These are phyloP conservation scores for Zasmidium angulare DNA, from an alignment of 2,329 filamentous ascomycete genomes.

Conservation along the genomic window DNA sequence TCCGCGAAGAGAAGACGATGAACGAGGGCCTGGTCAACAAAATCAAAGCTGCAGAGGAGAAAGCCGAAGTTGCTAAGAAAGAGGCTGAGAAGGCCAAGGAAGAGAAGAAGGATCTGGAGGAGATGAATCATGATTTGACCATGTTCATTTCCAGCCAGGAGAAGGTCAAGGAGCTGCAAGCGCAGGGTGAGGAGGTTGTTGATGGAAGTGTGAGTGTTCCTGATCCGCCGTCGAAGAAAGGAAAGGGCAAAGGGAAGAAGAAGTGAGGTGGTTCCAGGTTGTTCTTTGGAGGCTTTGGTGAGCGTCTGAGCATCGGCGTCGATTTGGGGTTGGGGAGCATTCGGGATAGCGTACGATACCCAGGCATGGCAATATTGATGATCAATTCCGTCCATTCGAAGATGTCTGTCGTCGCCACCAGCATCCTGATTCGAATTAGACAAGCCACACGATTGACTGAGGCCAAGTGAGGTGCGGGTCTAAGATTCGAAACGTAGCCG, in stretches of 20 bases:
- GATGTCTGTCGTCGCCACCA: too few species aligned
- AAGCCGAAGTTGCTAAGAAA: slow-evolving; percentile 56
- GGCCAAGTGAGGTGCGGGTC: neutral
- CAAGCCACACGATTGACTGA: too few species aligned
- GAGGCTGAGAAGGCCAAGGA: slow-evolving; percentile 41
- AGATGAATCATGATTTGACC: slow-evolving; percentile 81
- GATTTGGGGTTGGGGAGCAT: neutral
- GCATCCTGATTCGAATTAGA: too few species aligned
- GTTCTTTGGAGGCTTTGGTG: neutral
- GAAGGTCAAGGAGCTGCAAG: slow-evolving; percentile 67
- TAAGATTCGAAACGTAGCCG: neutral
- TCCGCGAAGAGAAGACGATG: slow-evolving; percentile 84
- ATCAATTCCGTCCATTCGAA: neutral
- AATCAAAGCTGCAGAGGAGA: slow-evolving; percentile 68
- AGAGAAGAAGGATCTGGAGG: slow-evolving; percentile 71
- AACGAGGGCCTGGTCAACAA: slow-evolving; percentile 76
- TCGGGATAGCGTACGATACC: slow-evolving; percentile 1
- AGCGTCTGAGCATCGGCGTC: neutral
- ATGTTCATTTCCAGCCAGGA: slow-evolving; percentile 86
- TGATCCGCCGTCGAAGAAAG: slow-evolving; percentile 43
- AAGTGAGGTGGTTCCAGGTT: slow-evolving; percentile 24
- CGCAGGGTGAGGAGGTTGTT: slow-evolving; percentile 67
- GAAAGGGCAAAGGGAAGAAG: slow-evolving; percentile 51
- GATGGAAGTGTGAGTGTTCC: slow-evolving; percentile 60
- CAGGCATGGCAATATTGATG: neutral